A percentile compares a stretch with the other conserved stretches of the same genome.
Conservation (phyloP, 2,329 filamentous ascomycete genomes). For the Botryotinia globosa region DNA sequence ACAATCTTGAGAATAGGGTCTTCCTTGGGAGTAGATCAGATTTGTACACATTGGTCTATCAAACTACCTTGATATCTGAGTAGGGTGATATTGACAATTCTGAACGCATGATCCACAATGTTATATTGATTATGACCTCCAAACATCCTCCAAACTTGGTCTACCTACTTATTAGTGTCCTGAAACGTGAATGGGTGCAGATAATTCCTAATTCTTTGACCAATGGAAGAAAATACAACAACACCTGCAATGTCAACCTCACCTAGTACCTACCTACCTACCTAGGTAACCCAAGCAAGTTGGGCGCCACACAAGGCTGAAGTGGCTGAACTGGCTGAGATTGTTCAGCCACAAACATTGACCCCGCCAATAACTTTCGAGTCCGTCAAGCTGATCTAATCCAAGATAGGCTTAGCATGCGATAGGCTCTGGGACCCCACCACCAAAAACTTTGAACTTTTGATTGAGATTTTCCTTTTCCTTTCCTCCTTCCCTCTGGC, state of each 20-base stretch:
- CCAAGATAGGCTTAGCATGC: not conserved
- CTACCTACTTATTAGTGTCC: too few species aligned
- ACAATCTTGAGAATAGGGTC: not conserved
- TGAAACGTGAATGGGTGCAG: not conserved
- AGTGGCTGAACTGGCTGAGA: not conserved
- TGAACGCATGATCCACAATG: not conserved
- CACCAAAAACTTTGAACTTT: conserved; percentile 21
- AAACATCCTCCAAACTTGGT: not conserved
- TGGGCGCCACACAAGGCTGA: conserved; percentile 6
- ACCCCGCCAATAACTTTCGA: not conserved
- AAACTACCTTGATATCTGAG: not conserved
- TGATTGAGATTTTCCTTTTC: conserved; percentile 19
- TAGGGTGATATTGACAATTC: not conserved
- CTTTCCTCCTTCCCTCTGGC: conserved; percentile 35
- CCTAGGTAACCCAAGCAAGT: not conserved
- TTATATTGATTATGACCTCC: not conserved
- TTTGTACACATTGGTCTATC: not conserved
- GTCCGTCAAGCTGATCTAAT: not conserved
- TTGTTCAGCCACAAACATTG: not conserved
- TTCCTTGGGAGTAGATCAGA: not conserved
- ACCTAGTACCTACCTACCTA: too few species aligned
- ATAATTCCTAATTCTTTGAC: not conserved
- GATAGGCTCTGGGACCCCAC: conserved; percentile 5
- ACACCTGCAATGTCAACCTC: too few species aligned
- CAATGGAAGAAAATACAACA: not conserved